phyloP scores from a whole-genome alignment of 371 early-diverging fungal genomes.

The Capillidium rhysosporum region DNA sequence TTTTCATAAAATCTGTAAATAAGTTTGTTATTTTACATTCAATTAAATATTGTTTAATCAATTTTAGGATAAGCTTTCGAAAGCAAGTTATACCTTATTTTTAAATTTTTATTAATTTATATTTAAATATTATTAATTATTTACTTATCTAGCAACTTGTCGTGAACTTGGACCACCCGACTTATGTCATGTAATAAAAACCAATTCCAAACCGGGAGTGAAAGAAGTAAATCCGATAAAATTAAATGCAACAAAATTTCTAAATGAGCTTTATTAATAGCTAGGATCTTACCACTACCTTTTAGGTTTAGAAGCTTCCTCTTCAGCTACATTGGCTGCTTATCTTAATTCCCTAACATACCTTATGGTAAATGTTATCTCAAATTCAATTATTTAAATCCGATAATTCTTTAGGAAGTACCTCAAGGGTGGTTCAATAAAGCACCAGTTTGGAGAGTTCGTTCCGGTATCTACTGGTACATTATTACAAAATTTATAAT shows the following conservation, averaged over 20 bases:
- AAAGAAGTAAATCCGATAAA: slow-evolving; percentile 38
- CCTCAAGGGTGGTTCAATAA: slow-evolving; percentile 51
- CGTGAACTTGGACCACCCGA: slow-evolving; percentile 94
- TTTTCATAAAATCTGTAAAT: too few relatives aligned
- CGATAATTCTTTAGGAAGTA: slow-evolving; percentile 31
- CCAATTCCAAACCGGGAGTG: slow-evolving; percentile 51
- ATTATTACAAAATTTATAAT: too few relatives aligned
- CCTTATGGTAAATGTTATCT: slow-evolving; percentile 34
- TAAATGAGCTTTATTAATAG: slow-evolving; percentile 16
- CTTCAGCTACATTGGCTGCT: slow-evolving; percentile 83
- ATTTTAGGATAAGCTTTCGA: too few relatives aligned
- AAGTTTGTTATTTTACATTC: too few relatives aligned
- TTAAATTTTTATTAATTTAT: too few relatives aligned
- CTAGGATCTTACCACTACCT: slow-evolving; percentile 83
- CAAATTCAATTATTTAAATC: too few relatives aligned
- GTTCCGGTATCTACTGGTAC: slow-evolving; percentile 47
- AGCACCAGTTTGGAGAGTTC: slow-evolving; percentile 39
- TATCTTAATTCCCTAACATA: slow-evolving; percentile 89
- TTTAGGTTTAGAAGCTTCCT: slow-evolving; percentile 85
- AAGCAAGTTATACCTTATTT: neutral
- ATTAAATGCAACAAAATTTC: neutral
- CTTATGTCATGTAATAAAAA: slow-evolving; percentile 80
- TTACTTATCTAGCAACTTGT: slow-evolving; percentile 36
- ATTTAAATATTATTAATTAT: neutral
- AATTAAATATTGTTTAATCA: too few relatives aligned